These are phyloP conservation scores for Debaryomyces sp. DNA, from an alignment of 1,139 yeast species.

Conservation along the genomic window DNA sequence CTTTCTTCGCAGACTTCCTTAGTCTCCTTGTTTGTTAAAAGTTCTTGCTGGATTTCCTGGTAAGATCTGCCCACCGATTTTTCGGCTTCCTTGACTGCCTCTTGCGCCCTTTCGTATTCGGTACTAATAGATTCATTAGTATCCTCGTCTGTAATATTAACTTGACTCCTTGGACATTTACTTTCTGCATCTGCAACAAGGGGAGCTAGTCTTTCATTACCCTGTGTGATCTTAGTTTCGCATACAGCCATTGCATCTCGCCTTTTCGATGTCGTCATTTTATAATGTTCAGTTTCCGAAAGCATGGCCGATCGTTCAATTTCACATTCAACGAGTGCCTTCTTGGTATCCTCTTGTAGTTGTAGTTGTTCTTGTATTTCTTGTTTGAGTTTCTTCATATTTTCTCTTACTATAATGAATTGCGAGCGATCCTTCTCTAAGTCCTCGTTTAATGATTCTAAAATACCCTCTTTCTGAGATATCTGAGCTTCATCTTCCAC, in stretches of 20 bases:
- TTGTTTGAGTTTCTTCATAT: constrained; percentile 10
- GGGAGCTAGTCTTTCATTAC: constrained; percentile 22
- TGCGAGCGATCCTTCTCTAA: constrained; percentile 18
- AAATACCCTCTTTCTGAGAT: constrained; percentile 28
- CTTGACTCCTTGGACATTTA: constrained; percentile 33
- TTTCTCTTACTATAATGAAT: constrained; percentile 7
- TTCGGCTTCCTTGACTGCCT: constrained; percentile 42
- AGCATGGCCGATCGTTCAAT: constrained; percentile 13
- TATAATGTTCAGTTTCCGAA: constrained; percentile 15
- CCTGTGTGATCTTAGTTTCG: constrained; percentile 18
- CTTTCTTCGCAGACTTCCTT: constrained; percentile 33
- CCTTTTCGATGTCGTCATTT: constrained; percentile 15
- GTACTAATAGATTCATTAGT: constrained; percentile 38
- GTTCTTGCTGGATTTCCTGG: constrained; percentile 41
- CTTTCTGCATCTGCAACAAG: constrained; percentile 31
- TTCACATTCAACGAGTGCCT: constrained; percentile 15
- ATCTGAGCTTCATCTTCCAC: constrained; percentile 32
- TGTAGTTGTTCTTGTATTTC: constrained; percentile 14
- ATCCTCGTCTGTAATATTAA: constrained; percentile 32
- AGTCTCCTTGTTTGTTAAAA: constrained; percentile 25
- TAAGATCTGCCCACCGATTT: constrained; percentile 34
- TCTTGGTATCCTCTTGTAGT: constrained; percentile 11
- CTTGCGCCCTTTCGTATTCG: constrained; percentile 35
- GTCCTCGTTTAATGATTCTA: constrained; percentile 31
- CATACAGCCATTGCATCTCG: constrained; percentile 15